Conservation (phyloP, 495 filamentous ascomycete species). For the Lasiosphaeria ovina region DNA sequence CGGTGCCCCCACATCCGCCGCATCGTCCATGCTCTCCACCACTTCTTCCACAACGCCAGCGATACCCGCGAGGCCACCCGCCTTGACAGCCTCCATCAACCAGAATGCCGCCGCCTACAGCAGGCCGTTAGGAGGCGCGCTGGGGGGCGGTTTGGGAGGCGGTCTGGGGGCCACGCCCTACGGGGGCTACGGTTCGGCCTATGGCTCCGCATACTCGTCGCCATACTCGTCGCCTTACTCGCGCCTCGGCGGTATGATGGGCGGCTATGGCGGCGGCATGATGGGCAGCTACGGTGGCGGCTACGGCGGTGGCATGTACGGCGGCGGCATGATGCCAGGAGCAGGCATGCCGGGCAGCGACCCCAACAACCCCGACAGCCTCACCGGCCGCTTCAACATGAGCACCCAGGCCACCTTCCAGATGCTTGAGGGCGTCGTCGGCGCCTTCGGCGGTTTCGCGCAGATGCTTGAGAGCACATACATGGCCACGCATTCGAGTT, state of each 20-base stretch:
- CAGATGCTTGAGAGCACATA: conserved; percentile 99
- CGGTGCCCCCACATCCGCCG: conserved; percentile 25
- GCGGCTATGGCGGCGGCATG: conserved; percentile 38
- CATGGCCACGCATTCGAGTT: conserved; percentile 99
- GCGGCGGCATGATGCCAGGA: conserved; percentile 59
- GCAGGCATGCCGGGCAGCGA: conserved; percentile 64
- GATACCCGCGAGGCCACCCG: conserved; percentile 77
- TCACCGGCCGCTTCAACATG: conserved; percentile 86
- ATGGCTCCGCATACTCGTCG: conserved; percentile 44
- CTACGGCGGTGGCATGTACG: conserved; percentile 57
- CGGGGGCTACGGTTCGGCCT: conserved; percentile 43
- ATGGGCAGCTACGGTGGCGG: conserved; percentile 34
- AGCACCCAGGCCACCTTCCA: conserved; percentile 98
- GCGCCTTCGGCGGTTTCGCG: conserved; percentile 95
- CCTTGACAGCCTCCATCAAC: conserved; percentile 74
- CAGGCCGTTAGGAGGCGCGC: conserved; percentile 35
- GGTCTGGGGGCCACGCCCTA: conserved; percentile 51
- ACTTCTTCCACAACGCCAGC: conserved; percentile 57
- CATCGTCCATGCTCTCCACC: conserved; percentile 7
- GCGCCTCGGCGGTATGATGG: conserved; percentile 42
- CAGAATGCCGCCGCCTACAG: conserved; percentile 81
- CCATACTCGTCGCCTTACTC: conserved; percentile 50
- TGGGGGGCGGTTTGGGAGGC: no score
- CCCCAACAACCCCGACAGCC: conserved; percentile 88
- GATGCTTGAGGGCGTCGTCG: conserved; percentile 97